Base-by-base conservation (phyloP, 176 grass and related monocot genomes). In the Triticum dicoccoides region DNA sequence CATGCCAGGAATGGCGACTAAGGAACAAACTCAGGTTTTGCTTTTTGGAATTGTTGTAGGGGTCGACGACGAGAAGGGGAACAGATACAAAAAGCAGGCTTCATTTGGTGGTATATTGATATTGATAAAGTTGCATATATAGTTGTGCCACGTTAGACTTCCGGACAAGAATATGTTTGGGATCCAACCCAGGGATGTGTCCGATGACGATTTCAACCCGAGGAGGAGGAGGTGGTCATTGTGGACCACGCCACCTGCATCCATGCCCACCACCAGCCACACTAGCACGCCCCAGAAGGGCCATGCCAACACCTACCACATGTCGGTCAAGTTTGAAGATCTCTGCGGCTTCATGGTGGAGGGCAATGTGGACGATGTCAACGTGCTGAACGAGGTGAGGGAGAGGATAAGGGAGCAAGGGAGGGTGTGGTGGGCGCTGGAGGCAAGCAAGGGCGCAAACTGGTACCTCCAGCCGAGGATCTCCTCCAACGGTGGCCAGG, bases 361-460 rank as follows among this genome's bases (percentile, higher is more conserved):
- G 89, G 97, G 97, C 30, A 99, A 93, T 84, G 87, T 96, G 47
- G 94, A 99, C 1, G 92, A 99, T 79, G 97, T 96, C 69, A 99
- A 99, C 84, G 90, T 96, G 51, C 85, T 99, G 42, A 99, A 99
- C 10, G 94, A 99, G 80, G 82, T 99, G 63, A 87, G 97, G 91
- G 97, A 99, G 87, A 96, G 90, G 91, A 94, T 96, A 33, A 92
- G 94, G 85, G 86, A 86, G 72, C 97, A 96, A 85, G 94, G 92
- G 62, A 91, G 86, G 90, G 92, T 94, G 59, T 99, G 97, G 97
- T 99, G 86, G 90, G 94, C 91, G 1, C 80, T 99, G 32, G 97
- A 99, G 82, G 90, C 91, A 0, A 96, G 86, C 92, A 99, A 92
- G 84, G 97, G 97, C 1, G 88, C 92, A 66, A 96, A 94, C 78